Evolutionary conservation across 2,329 filamentous ascomycete species (phyloP).

Genomic region (Aureobasidium mangrovei): DNA sequence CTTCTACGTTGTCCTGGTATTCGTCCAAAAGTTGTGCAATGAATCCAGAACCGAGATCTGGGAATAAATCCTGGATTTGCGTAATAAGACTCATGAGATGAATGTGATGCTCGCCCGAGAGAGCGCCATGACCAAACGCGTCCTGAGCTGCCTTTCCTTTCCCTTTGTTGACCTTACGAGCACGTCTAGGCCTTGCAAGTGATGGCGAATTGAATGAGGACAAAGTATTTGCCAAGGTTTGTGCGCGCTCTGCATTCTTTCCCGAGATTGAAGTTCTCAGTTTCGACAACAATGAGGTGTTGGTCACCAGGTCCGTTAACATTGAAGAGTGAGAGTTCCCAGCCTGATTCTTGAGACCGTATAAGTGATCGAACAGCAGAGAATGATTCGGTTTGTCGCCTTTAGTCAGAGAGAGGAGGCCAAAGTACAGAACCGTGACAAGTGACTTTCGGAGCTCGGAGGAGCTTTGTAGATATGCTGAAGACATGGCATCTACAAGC

Average conservation of each 20-base stretch:
- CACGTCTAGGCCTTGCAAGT: constrained; percentile 43
- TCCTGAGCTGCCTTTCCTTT: constrained; percentile 41
- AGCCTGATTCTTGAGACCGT: constrained; percentile 64
- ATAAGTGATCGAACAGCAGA: constrained; percentile 72
- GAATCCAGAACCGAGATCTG: constrained; percentile 75
- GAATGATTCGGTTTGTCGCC: constrained; percentile 60
- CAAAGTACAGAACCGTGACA: constrained; percentile 65
- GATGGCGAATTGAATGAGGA: constrained; percentile 48
- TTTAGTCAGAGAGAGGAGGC: constrained; percentile 61
- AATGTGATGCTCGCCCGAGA: constrained; percentile 52
- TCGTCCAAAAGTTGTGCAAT: constrained; percentile 69
- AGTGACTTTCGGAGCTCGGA: constrained; percentile 56
- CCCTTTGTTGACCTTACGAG: constrained; percentile 56
- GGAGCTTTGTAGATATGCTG: constrained; percentile 57
- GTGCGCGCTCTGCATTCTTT: constrained; percentile 47
- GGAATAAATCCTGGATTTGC: constrained; percentile 90
- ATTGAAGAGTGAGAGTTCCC: constrained; percentile 57
- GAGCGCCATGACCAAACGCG: constrained; percentile 27
- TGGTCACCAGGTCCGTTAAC: constrained; percentile 72
- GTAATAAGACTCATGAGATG: constrained; percentile 78
- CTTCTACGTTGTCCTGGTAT: constrained; percentile 68
- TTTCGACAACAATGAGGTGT: constrained; percentile 63
- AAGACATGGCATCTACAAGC: constrained; percentile 67
- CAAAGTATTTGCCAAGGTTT: constrained; percentile 53
- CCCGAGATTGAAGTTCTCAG: constrained; percentile 47